These are phyloP conservation scores for Blepharisma japonicum DNA, from an alignment of 73 alveolate species.

Conservation along the genomic window DNA sequence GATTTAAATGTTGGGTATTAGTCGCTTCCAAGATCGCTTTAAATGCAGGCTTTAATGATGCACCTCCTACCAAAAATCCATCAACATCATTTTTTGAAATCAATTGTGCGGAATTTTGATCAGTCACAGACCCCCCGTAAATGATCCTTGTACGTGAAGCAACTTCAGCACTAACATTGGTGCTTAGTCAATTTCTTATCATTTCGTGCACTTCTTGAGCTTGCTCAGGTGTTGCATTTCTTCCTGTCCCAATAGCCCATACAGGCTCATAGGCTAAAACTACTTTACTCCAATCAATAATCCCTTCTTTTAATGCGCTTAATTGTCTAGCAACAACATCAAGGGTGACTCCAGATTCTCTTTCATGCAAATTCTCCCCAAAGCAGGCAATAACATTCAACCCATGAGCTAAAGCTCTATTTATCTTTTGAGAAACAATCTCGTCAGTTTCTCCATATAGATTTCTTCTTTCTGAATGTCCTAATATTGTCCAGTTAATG, in stretches of 20 bases:
- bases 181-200: slow-evolving; percentile 88
- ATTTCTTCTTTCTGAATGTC: slow-evolving; percentile 98
- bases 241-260: slow-evolving; percentile 98
- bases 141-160: slow-evolving; percentile 79
- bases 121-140: slow-evolving; percentile 99
- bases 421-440: slow-evolving; percentile 83
- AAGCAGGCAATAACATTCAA: slow-evolving; percentile 82
- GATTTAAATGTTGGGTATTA: background rate
- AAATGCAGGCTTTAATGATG: slow-evolving; percentile 87
- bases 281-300: slow-evolving; percentile 81
- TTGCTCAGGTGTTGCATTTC: slow-evolving; percentile 93
- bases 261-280: slow-evolving; percentile 97
- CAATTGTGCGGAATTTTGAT: slow-evolving; percentile 91
- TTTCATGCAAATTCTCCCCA: slow-evolving; percentile 88
- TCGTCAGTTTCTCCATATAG: slow-evolving; percentile 91
- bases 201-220: slow-evolving; percentile 93
- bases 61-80: slow-evolving; percentile 98
- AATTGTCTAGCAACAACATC: slow-evolving; percentile 81
- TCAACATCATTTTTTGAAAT: slow-evolving; percentile 87
- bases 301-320: slow-evolving; percentile 70
- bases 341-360: slow-evolving; percentile 81
- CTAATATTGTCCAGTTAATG: slow-evolving; percentile 83
- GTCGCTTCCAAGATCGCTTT: slow-evolving; percentile 64
- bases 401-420: slow-evolving; percentile 73
- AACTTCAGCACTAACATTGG: slow-evolving; percentile 74